Conservation (phyloP, 768 basidiomycete species). For the Phlegmacium glaucopus region DNA sequence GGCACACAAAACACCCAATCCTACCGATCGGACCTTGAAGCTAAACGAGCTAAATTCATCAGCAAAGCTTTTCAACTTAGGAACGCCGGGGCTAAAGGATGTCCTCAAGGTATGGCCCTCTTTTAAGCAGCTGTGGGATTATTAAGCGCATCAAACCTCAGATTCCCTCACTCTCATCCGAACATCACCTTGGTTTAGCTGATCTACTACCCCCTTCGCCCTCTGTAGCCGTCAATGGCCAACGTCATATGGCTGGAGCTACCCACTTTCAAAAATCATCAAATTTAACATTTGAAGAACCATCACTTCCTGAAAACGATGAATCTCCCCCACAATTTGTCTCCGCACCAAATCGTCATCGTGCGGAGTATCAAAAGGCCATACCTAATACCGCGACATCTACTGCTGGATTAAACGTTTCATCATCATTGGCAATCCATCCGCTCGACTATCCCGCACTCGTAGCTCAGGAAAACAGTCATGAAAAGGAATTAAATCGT, state of each 20-base stretch:
- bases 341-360: constrained; percentile 1
- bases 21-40: constrained; percentile 6
- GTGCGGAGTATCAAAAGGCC: constrained; percentile 3
- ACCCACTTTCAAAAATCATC: constrained; percentile 6
- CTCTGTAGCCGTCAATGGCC: constrained; percentile 25
- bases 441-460: constrained; percentile 62
- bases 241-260: constrained; percentile 29
- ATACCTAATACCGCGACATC: neutral
- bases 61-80: constrained; percentile 14
- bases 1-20: neutral
- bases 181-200: constrained; percentile 63
- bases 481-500: constrained; percentile 58
- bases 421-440: neutral
- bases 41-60: constrained; percentile 4
- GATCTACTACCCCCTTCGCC: constrained; percentile 76
- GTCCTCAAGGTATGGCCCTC: constrained; percentile 55
- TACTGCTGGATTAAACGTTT: neutral
- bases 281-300: constrained; percentile 2
- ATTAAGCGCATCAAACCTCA: constrained; percentile 20
- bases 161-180: constrained; percentile 66
- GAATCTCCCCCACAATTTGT: neutral
- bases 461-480: constrained; percentile 54
- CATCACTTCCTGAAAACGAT: neutral
- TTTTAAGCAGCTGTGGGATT: neutral
- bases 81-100: constrained; percentile 65